Evolutionary conservation across 2,329 filamentous ascomycete genomes (phyloP), one percentile per base, ranked within the genome.

Genomic region (Dactylonectria macrodidyma): DNA sequence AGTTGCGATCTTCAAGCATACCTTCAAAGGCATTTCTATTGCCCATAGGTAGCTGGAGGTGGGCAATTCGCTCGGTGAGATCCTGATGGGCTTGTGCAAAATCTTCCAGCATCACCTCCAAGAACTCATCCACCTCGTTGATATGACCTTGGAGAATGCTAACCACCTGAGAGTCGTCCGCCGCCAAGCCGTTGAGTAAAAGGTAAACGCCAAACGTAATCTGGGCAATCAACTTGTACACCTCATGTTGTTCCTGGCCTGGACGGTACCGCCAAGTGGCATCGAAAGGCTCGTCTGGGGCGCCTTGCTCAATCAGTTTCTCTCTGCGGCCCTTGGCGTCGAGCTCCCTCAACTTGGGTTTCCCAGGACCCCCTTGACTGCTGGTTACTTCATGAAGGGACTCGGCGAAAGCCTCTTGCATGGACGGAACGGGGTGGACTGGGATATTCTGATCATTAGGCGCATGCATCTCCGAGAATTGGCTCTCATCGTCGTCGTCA

Each of bases 141-240:
- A 98, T 96, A 80, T 98, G 95, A 14, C 90, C 91, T 77, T 98
- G 94, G 63, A 98, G 86, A 60, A 98, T 98, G 71, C 88, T 91
- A 70, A 97, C 91, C 12, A 98, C 95, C 78, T 97, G 93, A 38
- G 90, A 87, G 73, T 97, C 93, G 73, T 94, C 97, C 81, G 95
- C 97, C 60, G 96, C 95, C 79, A 97, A 89, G 68, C 91, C 91
- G 76, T 95, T 91, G 62, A 97, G 89, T 65, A 98, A 83, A 51
- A 98, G 85, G 79, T 98, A 95, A 44, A 98, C 91, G 22, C 96
- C 95, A 80, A 98, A 98, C 1, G 94, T 92, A 73, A 98, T 95
- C 81, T 98, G 95, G 16, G 95, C 91, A 78, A 97, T 89, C 56
- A 98, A 89, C 83, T 98, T 98, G 85, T 92, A 92, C 67, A 98